Evolutionary conservation across 805 yeast genomes (phyloP).

Genomic region (Candida chilensis): DNA sequence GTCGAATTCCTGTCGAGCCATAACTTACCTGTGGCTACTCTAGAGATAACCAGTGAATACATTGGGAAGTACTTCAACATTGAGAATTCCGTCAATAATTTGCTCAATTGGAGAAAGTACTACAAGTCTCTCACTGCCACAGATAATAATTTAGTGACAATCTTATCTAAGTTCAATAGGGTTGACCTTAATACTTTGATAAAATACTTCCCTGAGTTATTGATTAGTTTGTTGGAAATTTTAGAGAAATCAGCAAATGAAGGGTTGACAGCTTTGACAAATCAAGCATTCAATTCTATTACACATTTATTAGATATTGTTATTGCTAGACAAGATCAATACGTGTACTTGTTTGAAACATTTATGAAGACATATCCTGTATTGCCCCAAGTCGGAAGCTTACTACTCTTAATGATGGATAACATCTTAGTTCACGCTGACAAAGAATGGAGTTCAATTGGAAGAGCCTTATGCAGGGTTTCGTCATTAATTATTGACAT

Average conservation of each 20-base stretch:
- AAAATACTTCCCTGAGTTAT: constrained; percentile 53
- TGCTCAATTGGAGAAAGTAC: constrained; percentile 43
- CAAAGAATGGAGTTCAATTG: constrained; percentile 50
- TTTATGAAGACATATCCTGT: constrained; percentile 25
- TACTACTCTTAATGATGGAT: constrained; percentile 35
- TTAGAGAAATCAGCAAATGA: constrained; percentile 9
- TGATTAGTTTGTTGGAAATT: constrained; percentile 27
- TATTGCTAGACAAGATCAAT: constrained; percentile 58
- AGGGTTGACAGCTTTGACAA: constrained; percentile 10
- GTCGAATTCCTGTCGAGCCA: constrained; percentile 33
- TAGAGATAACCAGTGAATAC: constrained; percentile 53
- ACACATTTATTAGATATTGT: constrained; percentile 55
- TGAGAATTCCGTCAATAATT: constrained; percentile 42
- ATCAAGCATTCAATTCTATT: constrained; percentile 41
- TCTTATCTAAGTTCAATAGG: constrained; percentile 41
- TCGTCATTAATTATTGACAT: constrained; percentile 41
- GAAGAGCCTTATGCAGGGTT: constrained; percentile 56
- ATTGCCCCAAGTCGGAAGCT: constrained; percentile 43
- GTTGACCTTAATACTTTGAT: constrained; percentile 45
- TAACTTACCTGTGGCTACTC: constrained; percentile 25
- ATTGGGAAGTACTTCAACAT: constrained; percentile 61
- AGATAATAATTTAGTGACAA: constrained; percentile 32
- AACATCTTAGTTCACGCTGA: constrained; percentile 38
- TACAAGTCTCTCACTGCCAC: constrained; percentile 31
- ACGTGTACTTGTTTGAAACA: constrained; percentile 44